These are phyloP conservation scores for Bromus sterilis DNA, from an alignment of 176 grass and related monocot genomes.

Conservation along the genomic window DNA sequence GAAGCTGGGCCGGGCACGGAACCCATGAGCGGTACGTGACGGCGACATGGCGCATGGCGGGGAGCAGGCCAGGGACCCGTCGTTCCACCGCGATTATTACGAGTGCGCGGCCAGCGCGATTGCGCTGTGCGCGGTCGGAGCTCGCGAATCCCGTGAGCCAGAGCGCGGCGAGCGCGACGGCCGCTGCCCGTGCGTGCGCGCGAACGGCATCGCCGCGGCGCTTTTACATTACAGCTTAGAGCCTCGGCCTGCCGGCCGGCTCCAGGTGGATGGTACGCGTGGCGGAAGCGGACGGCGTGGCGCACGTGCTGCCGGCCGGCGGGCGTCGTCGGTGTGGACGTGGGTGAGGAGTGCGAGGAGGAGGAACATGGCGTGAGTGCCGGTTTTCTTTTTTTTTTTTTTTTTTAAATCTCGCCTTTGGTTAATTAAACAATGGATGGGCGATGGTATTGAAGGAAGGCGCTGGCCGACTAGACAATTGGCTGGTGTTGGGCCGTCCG, in stretches of 20 bases:
- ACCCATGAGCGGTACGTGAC: slow-evolving; percentile 25
- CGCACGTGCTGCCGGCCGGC: background rate
- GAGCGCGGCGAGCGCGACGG: slow-evolving; percentile 16
- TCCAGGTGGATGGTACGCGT: background rate
- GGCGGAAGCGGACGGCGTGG: background rate
- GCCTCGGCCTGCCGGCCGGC: background rate
- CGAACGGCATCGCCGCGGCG: background rate
- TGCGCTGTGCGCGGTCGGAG: background rate
- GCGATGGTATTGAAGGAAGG: background rate
- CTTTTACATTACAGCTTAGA: background rate
- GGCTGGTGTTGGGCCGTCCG: background rate
- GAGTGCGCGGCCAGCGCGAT: background rate
- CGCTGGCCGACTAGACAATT: background rate
- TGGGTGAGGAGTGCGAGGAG: background rate
- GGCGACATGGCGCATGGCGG: slow-evolving; percentile 20
- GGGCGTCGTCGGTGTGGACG: slow-evolving; percentile 18
- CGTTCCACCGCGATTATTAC: no score
- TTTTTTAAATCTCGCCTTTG: no score
- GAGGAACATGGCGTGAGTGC: background rate
- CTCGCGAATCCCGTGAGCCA: slow-evolving; percentile 30
- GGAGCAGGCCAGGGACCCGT: background rate
- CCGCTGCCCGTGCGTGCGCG: background rate
- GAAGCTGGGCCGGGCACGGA: background rate
- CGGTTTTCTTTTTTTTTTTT: background rate
- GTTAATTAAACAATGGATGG: background rate